phyloP scores from a whole-genome alignment of 192 early-diverging fungal species.

The Coemansia sp. region DNA sequence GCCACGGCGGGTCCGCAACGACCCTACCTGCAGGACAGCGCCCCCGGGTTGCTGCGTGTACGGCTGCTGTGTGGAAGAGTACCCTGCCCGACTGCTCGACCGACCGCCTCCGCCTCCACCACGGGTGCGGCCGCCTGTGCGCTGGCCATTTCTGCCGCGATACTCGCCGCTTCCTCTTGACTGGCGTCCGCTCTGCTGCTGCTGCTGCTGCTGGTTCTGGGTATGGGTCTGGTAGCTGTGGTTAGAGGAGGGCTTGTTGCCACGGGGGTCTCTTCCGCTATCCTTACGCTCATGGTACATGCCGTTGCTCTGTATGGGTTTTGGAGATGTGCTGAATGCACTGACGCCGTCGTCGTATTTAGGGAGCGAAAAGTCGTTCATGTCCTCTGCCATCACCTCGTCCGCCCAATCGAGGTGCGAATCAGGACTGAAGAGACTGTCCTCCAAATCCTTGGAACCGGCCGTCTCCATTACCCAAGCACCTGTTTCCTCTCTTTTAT shows the following conservation, averaged over 20 bases:
- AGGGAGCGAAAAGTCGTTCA: constrained; percentile 17
- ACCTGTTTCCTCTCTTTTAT: not conserved
- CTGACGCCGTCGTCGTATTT: constrained; percentile 19
- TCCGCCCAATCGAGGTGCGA: constrained; percentile 54
- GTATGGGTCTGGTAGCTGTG: not conserved
- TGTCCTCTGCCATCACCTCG: constrained; percentile 33
- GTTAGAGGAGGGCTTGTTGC: not conserved
- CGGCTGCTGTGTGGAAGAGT: constrained; percentile 13
- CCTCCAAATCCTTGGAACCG: constrained; percentile 45
- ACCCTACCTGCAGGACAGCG: not conserved
- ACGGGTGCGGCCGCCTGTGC: constrained; percentile 12
- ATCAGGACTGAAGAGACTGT: constrained; percentile 53
- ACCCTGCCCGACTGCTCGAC: constrained; percentile 33
- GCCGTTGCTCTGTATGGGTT: constrained; percentile 4
- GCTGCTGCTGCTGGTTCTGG: constrained; percentile 14
- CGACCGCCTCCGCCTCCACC: constrained; percentile 34
- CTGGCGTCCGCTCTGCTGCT: constrained; percentile 9
- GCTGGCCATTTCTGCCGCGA: constrained; percentile 4
- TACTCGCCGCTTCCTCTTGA: constrained; percentile 10
- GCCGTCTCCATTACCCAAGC: constrained; percentile 34
- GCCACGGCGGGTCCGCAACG: constrained; percentile 8
- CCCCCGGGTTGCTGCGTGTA: not conserved
- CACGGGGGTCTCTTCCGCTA: constrained; percentile 14
- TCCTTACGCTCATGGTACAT: constrained; percentile 7
- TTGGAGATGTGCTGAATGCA: constrained; percentile 17